A percentile compares a stretch with the other conserved stretches of the same genome.
These are phyloP conservation scores for Choiromyces venosus DNA, from an alignment of 495 filamentous ascomycete species.

Conservation along the genomic window DNA sequence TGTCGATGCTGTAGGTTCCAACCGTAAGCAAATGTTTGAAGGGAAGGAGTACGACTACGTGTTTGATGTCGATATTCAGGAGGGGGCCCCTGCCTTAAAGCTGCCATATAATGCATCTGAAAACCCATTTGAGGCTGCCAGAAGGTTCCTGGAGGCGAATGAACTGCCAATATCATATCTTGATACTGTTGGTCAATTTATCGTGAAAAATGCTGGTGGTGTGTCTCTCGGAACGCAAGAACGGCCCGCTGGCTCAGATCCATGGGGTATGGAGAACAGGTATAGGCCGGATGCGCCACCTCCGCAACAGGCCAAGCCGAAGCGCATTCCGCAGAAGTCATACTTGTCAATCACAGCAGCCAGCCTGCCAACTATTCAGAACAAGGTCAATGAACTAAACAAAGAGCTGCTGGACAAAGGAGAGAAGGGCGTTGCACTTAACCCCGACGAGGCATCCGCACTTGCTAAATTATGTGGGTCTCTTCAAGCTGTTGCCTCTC, in stretches of 20 bases:
- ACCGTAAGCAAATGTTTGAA: slow-evolving; percentile 57
- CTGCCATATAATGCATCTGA: slow-evolving; percentile 87
- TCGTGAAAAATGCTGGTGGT: slow-evolving; percentile 80
- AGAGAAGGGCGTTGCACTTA: slow-evolving; percentile 66
- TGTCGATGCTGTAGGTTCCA: slow-evolving; percentile 77
- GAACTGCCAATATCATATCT: slow-evolving; percentile 84
- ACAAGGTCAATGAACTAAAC: slow-evolving; percentile 70
- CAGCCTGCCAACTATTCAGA: slow-evolving; percentile 59
- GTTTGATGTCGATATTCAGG: slow-evolving; percentile 96
- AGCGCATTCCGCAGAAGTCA: slow-evolving; percentile 70
- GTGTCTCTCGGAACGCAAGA: slow-evolving; percentile 63
- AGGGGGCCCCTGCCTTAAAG: slow-evolving; percentile 89
- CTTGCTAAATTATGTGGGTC: slow-evolving; percentile 54
- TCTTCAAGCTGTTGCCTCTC: slow-evolving; percentile 50
- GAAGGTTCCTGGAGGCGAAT: slow-evolving; percentile 85
- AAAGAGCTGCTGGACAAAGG: slow-evolving; percentile 59
- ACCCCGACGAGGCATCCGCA: slow-evolving; percentile 59
- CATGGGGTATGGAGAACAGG: slow-evolving; percentile 69
- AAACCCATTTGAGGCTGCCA: slow-evolving; percentile 88
- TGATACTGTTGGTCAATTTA: slow-evolving; percentile 92
- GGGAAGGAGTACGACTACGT: slow-evolving; percentile 96
- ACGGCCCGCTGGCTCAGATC: slow-evolving; percentile 52
- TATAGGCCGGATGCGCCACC: slow-evolving; percentile 61
- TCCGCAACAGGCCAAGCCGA: slow-evolving; percentile 48
- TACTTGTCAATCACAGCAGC: slow-evolving; percentile 68